Base-by-base conservation (phyloP, 2,329 filamentous ascomycete species). In the Penicillium sp. region DNA sequence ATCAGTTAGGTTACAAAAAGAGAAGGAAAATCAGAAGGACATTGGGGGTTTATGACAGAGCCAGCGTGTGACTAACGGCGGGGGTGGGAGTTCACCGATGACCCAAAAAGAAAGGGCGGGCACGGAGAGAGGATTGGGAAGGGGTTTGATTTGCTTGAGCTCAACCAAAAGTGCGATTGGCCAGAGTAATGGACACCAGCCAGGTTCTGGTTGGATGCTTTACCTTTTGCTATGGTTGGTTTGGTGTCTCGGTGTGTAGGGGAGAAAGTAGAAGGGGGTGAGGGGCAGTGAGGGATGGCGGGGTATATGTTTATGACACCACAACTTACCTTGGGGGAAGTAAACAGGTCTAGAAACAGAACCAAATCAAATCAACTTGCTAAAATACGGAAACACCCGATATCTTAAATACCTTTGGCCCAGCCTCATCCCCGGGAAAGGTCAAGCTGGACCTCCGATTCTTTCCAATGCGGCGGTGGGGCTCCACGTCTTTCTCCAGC, bases 391-490 rank as follows among this genome's bases (percentile, higher is more conserved):
- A 60, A 58, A 63, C 49, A 57, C 60, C 60, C 60, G 63, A 65
- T 57, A 39, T 57, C 58, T 60, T 67, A 66, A 67, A 63, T 66
- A 66, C 44, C 48, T 53, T 24, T n/a, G 11, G 22, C 22, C 52
- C n/a, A 47, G 31, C 29, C 31, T 47, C 37, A 53, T 29, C 50
- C 50, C 60, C 64, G 67, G 68, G 59, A 70, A 70, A 67, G 66
- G 61, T 67, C 65, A 67, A 52, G 58, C 55, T 59, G 56, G 57
- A 53, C 55, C 69, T 72, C 73, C 72, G 73, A 72, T 67, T 73
- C 69, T 74, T 73, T 71, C 71, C 70, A 72, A 72, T 55, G 62
- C 53, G 57, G 66, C 63, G 66, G 73, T 75, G 73, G 73, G 72
- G 71, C 73, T 65, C 48, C 48, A 60, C 57, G 52, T 57, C 58